phyloP scores from a whole-genome alignment of 2,329 filamentous ascomycete species.

The Plenodomus lindquistii region DNA sequence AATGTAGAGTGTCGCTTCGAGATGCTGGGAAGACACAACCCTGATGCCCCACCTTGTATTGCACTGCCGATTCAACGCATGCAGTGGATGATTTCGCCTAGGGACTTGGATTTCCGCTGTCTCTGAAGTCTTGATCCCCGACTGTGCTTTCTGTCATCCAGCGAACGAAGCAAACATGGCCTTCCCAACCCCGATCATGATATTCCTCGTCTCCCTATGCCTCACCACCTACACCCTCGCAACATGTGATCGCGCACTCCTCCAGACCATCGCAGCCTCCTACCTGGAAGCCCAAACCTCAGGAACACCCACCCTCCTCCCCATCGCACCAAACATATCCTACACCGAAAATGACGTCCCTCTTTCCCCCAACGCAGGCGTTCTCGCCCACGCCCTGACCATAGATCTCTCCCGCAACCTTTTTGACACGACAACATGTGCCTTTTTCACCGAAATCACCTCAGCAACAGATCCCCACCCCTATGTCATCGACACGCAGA shows the following conservation, averaged over 20 bases:
- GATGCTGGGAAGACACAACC: no score
- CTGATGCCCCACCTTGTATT: background rate
- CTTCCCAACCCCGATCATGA: background rate
- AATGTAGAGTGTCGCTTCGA: no score
- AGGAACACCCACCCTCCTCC: constrained; percentile 12
- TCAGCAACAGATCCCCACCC: constrained; percentile 20
- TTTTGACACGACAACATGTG: constrained; percentile 24
- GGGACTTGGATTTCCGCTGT: background rate
- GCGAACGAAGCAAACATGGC: background rate
- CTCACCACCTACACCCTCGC: constrained; percentile 12
- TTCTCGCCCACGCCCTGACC: constrained; percentile 14
- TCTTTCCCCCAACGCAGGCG: constrained; percentile 9
- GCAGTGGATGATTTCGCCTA: no score
- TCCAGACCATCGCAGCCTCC: constrained; percentile 14
- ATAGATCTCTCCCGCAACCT: constrained; percentile 23
- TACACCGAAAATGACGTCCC: constrained; percentile 22
- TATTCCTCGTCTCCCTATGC: background rate
- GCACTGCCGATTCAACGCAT: no score
- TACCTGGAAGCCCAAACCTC: constrained; percentile 21
- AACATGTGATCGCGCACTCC: constrained; percentile 17
- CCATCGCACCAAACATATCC: constrained; percentile 11
- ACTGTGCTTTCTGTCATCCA: no score
- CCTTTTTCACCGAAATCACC: constrained; percentile 23
- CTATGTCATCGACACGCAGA: constrained; percentile 24
- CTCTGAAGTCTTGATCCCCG: background rate